Evolutionary conservation across 2,329 filamentous ascomycete species (phyloP).

Genomic region (Arthrobotrys sphaeroides): DNA sequence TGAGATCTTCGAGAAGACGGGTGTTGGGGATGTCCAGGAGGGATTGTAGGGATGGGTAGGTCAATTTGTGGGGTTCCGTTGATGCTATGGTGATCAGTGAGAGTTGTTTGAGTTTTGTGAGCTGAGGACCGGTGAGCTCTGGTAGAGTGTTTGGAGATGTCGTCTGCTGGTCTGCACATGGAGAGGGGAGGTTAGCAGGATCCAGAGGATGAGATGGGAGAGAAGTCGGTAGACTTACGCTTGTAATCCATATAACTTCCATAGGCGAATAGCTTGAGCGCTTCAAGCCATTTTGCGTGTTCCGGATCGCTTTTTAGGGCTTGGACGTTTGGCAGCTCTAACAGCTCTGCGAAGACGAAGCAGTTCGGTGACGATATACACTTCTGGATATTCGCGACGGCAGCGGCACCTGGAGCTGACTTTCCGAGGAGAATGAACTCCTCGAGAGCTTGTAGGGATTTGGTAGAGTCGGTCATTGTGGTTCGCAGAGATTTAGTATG

Average conservation of each 20-base stretch:
- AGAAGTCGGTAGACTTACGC: slow-evolving; percentile 61
- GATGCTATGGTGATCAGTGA: slow-evolving; percentile 81
- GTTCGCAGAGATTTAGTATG: not conserved
- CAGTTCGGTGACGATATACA: slow-evolving; percentile 90
- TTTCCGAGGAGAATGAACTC: slow-evolving; percentile 92
- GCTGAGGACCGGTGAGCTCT: slow-evolving; percentile 75
- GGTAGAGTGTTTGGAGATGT: slow-evolving; percentile 69
- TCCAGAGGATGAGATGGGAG: slow-evolving; percentile 12
- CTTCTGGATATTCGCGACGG: slow-evolving; percentile 84
- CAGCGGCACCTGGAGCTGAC: slow-evolving; percentile 82
- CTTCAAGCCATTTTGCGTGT: slow-evolving; percentile 70
- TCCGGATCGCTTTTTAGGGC: slow-evolving; percentile 73
- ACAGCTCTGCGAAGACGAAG: slow-evolving; percentile 93
- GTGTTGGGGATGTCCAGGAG: slow-evolving; percentile 73
- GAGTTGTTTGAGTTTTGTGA: slow-evolving; percentile 87
- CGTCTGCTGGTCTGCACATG: slow-evolving; percentile 44
- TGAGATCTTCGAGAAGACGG: slow-evolving; percentile 81
- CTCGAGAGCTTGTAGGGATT: slow-evolving; percentile 71
- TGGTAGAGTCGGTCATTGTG: slow-evolving; percentile 62
- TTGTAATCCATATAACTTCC: slow-evolving; percentile 85
- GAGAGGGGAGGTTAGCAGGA: slow-evolving; percentile 53
- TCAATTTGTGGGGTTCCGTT: slow-evolving; percentile 73
- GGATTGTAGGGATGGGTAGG: slow-evolving; percentile 74
- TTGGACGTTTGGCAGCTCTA: slow-evolving; percentile 81
- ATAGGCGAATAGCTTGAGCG: slow-evolving; percentile 90